Conservation (phyloP, 73 alveolate genomes). For the Durusdinium trenchii region DNA sequence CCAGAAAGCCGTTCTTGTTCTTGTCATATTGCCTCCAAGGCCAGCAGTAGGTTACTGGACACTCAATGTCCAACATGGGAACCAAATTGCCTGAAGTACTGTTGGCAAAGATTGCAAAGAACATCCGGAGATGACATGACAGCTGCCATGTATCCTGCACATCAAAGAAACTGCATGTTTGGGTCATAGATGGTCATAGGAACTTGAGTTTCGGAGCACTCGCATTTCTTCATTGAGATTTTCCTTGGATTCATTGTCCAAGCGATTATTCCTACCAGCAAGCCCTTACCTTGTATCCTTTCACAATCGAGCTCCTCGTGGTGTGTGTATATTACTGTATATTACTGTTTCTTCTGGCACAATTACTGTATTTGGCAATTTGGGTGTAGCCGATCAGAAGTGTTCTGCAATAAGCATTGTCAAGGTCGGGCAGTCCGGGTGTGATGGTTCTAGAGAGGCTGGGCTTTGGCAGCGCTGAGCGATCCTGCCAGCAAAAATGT, state of each 20-base stretch:
- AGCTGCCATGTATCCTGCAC: slow-evolving; percentile 58
- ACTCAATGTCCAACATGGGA: neutral
- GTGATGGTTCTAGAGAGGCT: slow-evolving; percentile 43
- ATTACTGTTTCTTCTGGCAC: too few species aligned
- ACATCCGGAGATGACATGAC: slow-evolving; percentile 64
- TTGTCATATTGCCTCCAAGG: slow-evolving; percentile 50
- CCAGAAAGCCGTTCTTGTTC: slow-evolving; percentile 36
- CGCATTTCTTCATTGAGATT: too few species aligned
- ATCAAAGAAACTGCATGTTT: neutral
- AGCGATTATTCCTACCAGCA: too few species aligned
- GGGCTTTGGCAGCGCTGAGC: slow-evolving; percentile 52
- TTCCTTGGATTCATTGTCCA: too few species aligned
- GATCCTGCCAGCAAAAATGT: slow-evolving; percentile 37
- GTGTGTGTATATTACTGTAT: too few species aligned
- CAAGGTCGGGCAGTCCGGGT: slow-evolving; percentile 21
- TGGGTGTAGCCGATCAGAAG: too few species aligned
- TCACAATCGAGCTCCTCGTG: too few species aligned
- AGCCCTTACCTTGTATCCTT: too few species aligned
- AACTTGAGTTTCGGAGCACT: too few species aligned
- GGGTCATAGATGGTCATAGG: neutral
- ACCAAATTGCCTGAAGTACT: slow-evolving; percentile 53
- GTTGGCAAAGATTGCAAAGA: slow-evolving; percentile 19
- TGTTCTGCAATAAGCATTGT: too few species aligned
- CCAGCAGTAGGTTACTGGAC: neutral
- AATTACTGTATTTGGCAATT: too few species aligned